A percentile compares a stretch with the other conserved stretches of the same genome.
Evolutionary conservation across 306 rosid species (phyloP).

Genomic region (Lagenaria siceraria): DNA sequence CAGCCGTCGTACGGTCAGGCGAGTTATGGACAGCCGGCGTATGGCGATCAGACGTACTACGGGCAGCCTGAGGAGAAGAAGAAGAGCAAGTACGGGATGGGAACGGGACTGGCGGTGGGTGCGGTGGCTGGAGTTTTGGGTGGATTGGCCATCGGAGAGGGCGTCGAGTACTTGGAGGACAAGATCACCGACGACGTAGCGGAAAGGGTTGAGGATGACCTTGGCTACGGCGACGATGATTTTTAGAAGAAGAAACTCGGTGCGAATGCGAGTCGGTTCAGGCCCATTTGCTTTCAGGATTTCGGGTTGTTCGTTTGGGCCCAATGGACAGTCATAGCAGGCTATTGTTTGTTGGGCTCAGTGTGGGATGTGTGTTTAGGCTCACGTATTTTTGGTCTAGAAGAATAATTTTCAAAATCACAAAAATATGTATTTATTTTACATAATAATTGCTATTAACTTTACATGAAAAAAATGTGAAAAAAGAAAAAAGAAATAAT

Average conservation of each 20-base stretch:
- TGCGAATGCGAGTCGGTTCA: background rate
- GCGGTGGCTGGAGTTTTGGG: constrained; percentile 64
- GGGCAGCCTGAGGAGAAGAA: constrained; percentile 35
- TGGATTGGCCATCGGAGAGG: constrained; percentile 58
- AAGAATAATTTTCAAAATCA: background rate
- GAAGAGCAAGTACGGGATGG: constrained; percentile 80
- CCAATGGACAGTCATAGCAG: background rate
- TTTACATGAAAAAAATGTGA: too few relatives aligned
- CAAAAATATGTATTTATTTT: background rate
- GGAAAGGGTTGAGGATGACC: constrained; percentile 48
- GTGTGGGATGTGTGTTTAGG: background rate
- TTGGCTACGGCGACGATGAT: constrained; percentile 29
- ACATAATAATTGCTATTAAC: too few relatives aligned
- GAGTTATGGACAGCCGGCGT: constrained; percentile 20
- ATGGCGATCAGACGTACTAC: constrained; percentile 9
- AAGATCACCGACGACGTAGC: constrained; percentile 50
- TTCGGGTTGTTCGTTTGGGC: background rate
- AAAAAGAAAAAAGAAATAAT: too few relatives aligned
- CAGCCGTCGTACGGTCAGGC: constrained; percentile 12
- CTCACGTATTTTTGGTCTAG: background rate
- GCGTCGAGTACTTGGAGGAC: constrained; percentile 48
- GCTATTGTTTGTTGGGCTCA: background rate
- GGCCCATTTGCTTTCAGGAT: background rate
- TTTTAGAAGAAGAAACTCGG: constrained; percentile 7
- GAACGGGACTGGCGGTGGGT: constrained; percentile 87